phyloP scores from a whole-genome alignment of 2,329 filamentous ascomycete genomes.

The Xylaria digitata region DNA sequence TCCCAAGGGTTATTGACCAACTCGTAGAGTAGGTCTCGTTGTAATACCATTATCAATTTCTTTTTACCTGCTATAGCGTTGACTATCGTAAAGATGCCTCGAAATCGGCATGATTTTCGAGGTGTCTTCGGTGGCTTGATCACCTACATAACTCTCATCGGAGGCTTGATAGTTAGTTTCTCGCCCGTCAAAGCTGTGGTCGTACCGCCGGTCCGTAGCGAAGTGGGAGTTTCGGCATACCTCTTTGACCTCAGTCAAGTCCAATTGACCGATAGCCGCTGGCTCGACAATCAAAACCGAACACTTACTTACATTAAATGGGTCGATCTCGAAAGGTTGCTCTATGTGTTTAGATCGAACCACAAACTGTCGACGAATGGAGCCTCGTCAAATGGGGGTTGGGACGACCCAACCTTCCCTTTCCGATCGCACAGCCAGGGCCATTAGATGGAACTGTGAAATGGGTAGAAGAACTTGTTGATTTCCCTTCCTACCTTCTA shows the following conservation, averaged over 20 bases:
- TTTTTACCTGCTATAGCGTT: neutral
- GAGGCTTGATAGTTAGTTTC: constrained; percentile 24
- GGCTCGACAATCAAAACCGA: constrained; percentile 58
- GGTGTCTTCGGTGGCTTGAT: constrained; percentile 15
- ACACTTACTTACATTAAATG: constrained; percentile 60
- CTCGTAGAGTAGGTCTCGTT: neutral
- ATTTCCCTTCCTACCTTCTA: too few species aligned
- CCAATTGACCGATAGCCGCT: constrained; percentile 54
- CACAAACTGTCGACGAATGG: constrained; percentile 60
- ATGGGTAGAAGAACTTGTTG: too few species aligned
- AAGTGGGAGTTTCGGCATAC: constrained; percentile 52
- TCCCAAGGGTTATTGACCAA: neutral
- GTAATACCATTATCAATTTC: neutral
- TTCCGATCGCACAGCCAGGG: constrained; percentile 64
- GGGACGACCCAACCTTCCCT: constrained; percentile 65
- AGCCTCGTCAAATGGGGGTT: constrained; percentile 60
- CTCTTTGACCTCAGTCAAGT: constrained; percentile 56
- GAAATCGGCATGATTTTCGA: neutral
- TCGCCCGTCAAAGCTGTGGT: constrained; percentile 39
- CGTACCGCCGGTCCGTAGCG: constrained; percentile 44
- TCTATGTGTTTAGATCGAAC: constrained; percentile 61
- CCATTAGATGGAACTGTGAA: too few species aligned
- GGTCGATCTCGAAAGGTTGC: constrained; percentile 58
- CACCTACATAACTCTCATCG: constrained; percentile 19
- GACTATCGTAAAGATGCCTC: constrained; percentile 17